phyloP scores from a whole-genome alignment of 495 filamentous ascomycete species.

The Niebla homalea region DNA sequence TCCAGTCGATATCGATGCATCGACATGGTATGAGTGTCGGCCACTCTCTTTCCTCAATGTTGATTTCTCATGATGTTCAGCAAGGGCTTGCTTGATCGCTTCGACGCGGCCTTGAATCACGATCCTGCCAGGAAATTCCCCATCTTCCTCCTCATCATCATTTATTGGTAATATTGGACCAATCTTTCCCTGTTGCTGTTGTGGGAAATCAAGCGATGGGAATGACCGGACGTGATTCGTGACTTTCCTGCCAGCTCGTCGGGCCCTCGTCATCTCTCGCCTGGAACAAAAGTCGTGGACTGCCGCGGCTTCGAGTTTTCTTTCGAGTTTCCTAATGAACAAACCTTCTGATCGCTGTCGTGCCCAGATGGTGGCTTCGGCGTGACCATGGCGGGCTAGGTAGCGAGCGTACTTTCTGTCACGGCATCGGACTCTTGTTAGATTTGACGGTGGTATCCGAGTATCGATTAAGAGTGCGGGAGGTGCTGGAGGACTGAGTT shows the following conservation, averaged over 20 bases:
- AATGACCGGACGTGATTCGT: neutral
- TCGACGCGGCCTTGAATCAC: conserved; percentile 3
- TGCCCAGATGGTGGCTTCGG: neutral
- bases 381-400: neutral
- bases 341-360: neutral
- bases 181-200: neutral
- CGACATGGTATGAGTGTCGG: conserved; percentile 1
- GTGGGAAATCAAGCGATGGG: neutral
- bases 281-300: neutral
- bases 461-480: too few species aligned
- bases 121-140: neutral
- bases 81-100: conserved; percentile 8
- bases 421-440: too few species aligned
- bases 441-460: too few species aligned
- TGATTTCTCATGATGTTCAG: conserved; percentile 1
- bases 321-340: neutral
- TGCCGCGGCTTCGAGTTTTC: neutral
- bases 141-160: neutral
- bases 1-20: neutral
- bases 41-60: neutral
- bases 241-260: neutral
- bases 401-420: neutral
- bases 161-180: neutral
- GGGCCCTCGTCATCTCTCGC: conserved; percentile 6
- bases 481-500: too few species aligned